Evolutionary conservation across 78 protist genomes (phyloP), one percentile per base, ranked within the genome.

Genomic region (Dictyostelium citrinum): DNA sequence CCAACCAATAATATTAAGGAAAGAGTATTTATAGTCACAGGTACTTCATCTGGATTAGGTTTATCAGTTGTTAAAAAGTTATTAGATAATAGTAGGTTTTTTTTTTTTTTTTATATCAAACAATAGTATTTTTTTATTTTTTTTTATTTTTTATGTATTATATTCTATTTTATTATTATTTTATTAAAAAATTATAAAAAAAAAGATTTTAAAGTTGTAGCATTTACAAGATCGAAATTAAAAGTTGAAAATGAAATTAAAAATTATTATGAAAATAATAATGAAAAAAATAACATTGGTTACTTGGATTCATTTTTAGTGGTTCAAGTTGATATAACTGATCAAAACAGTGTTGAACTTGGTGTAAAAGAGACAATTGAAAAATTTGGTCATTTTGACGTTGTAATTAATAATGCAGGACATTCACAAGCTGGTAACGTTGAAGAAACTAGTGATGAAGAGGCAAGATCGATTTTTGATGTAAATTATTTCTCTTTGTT

Each of bases 381-480:
- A 12, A 67, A 67, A 67, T 82, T 70, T 58, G 60, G 64, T 6
- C 24, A 74, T 22, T 12, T 82, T 3, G 77, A 82, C 20, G 58
- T 43, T 20, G 67, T 82, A 22, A 27, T 82, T 14, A 68, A 68
- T 22, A 82, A 82, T 46, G 90, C 90, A 43, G 90, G 90, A 41
- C 70, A 61, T 68, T 67, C 33, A 7, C 22, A 67, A 37, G 9
- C 22, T 11, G 90, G 90, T 29, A 45, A 75, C 22, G 5, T 68
- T 35, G 90, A 82, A 45, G 90, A 82, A 55, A 33, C 39, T 0
- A 33, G 10, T 33, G 79, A 72, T 72, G 3, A 33, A 72, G 79
- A 72, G 4, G 33, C 29, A 20, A 27, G 45, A 20, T 4, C 12
- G 17, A 37, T 31, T 17, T 72, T 72, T 10, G 49, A 72, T 20